A percentile compares a stretch with the other conserved stretches of the same genome.
These are phyloP conservation scores for Sarocladiaceae sp. DNA, from an alignment of 2,329 filamentous ascomycete species.

Conservation along the genomic window DNA sequence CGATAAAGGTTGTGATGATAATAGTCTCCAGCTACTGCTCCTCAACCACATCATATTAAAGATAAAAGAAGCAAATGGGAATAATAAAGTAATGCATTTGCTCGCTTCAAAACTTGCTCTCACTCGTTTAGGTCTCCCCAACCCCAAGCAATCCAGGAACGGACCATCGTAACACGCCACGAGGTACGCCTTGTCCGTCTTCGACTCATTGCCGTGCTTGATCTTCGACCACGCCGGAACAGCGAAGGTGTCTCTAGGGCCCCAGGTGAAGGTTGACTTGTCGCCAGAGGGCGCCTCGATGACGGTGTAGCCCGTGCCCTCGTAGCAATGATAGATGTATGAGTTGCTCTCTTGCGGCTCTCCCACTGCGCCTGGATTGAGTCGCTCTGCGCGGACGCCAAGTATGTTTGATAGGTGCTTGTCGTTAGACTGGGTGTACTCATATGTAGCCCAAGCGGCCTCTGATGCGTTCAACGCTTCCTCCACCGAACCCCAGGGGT, in stretches of 20 bases:
- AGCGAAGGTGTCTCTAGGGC: constrained; percentile 44
- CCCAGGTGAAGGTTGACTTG: constrained; percentile 34
- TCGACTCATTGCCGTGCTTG: constrained; percentile 34
- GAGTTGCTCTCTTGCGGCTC: constrained; percentile 39
- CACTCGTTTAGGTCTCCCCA: constrained; percentile 16
- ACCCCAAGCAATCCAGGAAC: constrained; percentile 23
- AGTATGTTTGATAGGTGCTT: constrained; percentile 35
- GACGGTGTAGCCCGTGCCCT: constrained; percentile 36
- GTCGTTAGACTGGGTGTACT: constrained; percentile 27
- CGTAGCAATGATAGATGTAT: constrained; percentile 46
- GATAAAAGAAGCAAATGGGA: too few species aligned
- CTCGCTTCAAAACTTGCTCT: too few species aligned
- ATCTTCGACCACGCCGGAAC: constrained; percentile 46
- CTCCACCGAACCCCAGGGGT: constrained; percentile 39
- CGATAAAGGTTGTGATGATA: too few species aligned
- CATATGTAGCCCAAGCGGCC: constrained; percentile 24
- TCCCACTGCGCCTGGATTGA: constrained; percentile 29
- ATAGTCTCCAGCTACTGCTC: too few species aligned
- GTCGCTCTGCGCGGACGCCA: constrained; percentile 40
- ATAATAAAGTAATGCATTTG: too few species aligned
- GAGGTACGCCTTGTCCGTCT: constrained; percentile 22
- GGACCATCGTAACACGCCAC: constrained; percentile 28
- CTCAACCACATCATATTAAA: too few species aligned
- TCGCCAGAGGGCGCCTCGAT: constrained; percentile 26
- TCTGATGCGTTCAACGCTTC: constrained; percentile 25